phyloP scores from a whole-genome alignment of 305 asterid species.

The Fraxinus floribunda region DNA sequence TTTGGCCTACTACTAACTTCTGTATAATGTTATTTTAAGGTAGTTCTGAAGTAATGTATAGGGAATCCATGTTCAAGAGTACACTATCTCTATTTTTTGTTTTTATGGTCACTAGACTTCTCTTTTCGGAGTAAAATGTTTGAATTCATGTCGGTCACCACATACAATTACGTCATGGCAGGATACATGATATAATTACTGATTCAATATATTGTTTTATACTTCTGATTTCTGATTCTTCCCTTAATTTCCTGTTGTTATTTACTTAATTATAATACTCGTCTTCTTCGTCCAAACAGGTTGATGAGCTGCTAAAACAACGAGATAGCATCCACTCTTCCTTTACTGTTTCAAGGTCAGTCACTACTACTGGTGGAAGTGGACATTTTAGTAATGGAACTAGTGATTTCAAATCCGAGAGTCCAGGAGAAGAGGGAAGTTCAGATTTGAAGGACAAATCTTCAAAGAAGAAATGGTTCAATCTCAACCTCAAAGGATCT shows the following conservation, averaged over 20 bases:
- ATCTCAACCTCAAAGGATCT: constrained; percentile 59
- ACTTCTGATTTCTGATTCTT: not conserved
- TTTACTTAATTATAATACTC: constrained; percentile 8
- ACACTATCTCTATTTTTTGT: not conserved
- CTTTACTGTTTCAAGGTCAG: constrained; percentile 64
- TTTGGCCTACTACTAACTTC: not conserved
- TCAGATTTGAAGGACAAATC: constrained; percentile 85
- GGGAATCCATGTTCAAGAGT: not conserved
- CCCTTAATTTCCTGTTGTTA: not conserved
- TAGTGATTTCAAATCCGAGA: constrained; percentile 44
- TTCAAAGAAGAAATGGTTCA: constrained; percentile 80
- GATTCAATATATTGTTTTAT: not conserved
- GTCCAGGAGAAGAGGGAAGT: constrained; percentile 81
- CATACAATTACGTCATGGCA: not conserved
- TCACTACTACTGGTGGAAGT: constrained; percentile 34
- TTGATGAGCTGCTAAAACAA: constrained; percentile 89
- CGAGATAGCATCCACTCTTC: constrained; percentile 83
- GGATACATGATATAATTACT: not conserved
- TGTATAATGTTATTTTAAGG: not conserved
- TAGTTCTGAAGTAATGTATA: not conserved
- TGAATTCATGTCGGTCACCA: not conserved
- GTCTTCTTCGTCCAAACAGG: constrained; percentile 40
- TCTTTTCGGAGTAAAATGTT: not conserved
- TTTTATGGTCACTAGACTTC: not conserved
- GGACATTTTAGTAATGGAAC: constrained; percentile 45